These are phyloP conservation scores for Castanea crenata DNA, from an alignment of 306 rosid genomes.

Conservation along the genomic window DNA sequence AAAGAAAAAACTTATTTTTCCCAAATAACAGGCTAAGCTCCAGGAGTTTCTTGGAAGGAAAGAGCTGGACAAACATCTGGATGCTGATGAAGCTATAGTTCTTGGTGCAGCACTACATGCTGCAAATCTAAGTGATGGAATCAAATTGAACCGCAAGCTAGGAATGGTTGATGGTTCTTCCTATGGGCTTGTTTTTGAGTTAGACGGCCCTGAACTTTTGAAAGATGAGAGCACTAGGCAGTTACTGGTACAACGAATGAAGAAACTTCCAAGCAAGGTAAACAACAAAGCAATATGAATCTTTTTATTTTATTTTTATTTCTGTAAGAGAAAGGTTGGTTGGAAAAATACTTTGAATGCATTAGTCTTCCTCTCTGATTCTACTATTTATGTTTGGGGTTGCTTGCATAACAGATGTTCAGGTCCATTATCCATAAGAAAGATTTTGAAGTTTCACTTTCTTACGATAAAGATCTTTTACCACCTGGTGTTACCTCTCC, in stretches of 20 bases:
- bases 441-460: constrained; percentile 86
- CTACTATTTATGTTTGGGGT: constrained; percentile 20
- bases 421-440: constrained; percentile 74
- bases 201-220: constrained; percentile 71
- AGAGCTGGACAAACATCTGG: constrained; percentile 93
- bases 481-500: constrained; percentile 80
- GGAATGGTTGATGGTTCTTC: constrained; percentile 98
- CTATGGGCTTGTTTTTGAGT: constrained; percentile 73
- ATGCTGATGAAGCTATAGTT: constrained; percentile 95
- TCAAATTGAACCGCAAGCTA: constrained; percentile 92
- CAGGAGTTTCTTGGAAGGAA: constrained; percentile 93
- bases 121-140: constrained; percentile 96
- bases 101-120: constrained; percentile 93
- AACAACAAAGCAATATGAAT: constrained; percentile 3
- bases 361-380: constrained; percentile 7
- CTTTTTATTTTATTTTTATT: not conserved
- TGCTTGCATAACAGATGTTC: constrained; percentile 60
- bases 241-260: constrained; percentile 80
- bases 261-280: constrained; percentile 93
- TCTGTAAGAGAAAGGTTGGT: constrained; percentile 12
- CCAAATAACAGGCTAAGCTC: constrained; percentile 70
- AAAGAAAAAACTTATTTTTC: not conserved
- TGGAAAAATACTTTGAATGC: constrained; percentile 17
- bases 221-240: constrained; percentile 79
- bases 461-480: constrained; percentile 72